Conservation (phyloP, 78 protist species). For the Dictyostelium citrinum region DNA sequence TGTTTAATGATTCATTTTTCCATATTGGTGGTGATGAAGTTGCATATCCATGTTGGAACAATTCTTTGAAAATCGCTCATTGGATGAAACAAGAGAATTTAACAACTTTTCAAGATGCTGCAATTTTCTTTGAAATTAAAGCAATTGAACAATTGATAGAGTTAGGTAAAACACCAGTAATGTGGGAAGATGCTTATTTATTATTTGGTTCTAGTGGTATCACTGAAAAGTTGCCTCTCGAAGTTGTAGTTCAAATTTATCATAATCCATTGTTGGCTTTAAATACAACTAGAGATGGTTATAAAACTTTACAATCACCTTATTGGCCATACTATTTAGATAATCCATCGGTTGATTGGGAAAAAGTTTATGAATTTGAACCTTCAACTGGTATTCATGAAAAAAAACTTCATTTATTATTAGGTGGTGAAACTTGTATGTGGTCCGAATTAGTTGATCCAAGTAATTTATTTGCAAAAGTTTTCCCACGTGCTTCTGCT, state of each 20-base stretch:
- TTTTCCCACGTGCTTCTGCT: not conserved
- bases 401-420: not conserved
- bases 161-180: not conserved
- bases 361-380: not conserved
- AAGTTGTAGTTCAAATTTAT: not conserved
- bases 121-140: not conserved
- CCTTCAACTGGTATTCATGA: not conserved
- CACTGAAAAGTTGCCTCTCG: not conserved
- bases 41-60: constrained; percentile 2
- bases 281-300: not conserved
- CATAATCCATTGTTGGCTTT: not conserved
- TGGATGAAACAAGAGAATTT: not conserved
- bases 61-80: not conserved
- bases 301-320: not conserved
- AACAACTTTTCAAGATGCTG: not conserved
- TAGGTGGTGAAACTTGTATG: not conserved
- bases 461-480: not conserved
- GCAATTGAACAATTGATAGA: not conserved
- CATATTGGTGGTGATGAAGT: constrained; percentile 73
- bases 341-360: not conserved
- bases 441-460: not conserved
- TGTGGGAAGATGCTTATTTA: constrained; percentile 1
- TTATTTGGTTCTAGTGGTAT: not conserved
- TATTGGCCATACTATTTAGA: not conserved
- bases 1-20: constrained; percentile 1